Percentiles rank a stretch among this genome's conserved stretches.
phyloP scores from a whole-genome alignment of 2,329 filamentous ascomycete genomes.

The Ophiostoma novo-ulmi region DNA sequence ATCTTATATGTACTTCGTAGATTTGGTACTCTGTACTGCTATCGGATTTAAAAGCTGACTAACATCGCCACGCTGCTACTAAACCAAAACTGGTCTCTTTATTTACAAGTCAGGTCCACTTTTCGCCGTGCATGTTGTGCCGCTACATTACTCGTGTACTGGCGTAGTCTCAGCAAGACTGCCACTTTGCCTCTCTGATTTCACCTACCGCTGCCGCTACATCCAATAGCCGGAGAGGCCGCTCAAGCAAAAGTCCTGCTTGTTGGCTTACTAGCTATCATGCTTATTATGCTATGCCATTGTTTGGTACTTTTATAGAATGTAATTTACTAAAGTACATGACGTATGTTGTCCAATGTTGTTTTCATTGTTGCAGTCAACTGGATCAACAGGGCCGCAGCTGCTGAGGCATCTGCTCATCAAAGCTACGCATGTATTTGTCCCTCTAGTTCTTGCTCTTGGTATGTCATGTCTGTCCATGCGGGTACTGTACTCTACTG shows the following conservation, averaged over 20 bases:
- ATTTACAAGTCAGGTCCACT: neutral
- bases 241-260: neutral
- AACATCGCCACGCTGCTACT: neutral
- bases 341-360: neutral
- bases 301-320: neutral
- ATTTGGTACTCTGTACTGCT: neutral
- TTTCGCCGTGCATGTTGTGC: neutral
- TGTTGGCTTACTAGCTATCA: neutral
- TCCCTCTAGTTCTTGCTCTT: too few relatives aligned
- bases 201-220: neutral
- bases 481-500: too few relatives aligned
- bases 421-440: too few relatives aligned
- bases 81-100: too few relatives aligned
- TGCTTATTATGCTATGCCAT: neutral
- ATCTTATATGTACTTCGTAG: neutral
- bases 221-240: neutral
- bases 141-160: neutral
- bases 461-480: too few relatives aligned
- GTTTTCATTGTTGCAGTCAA: too few relatives aligned
- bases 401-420: too few relatives aligned
- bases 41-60: conserved; percentile 3
- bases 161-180: neutral
- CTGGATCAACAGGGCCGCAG: too few relatives aligned
- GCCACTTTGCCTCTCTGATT: neutral
- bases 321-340: neutral